These are phyloP conservation scores for Ascochyta viciae-villosae DNA, from an alignment of 2,329 filamentous ascomycete species.

Conservation along the genomic window DNA sequence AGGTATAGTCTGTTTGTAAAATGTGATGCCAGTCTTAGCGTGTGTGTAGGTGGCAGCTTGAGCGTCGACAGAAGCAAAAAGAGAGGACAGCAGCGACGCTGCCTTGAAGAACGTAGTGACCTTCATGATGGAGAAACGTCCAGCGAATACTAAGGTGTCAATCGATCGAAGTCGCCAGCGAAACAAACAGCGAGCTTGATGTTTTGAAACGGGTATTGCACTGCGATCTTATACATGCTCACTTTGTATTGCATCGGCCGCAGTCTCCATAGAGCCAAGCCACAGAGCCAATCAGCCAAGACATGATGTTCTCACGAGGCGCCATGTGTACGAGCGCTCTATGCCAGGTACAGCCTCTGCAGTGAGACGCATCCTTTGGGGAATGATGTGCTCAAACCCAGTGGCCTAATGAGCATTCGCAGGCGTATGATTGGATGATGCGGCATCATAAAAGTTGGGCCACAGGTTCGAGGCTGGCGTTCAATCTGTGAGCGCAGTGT, in stretches of 20 bases:
- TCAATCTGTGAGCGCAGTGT: constrained; percentile 42
- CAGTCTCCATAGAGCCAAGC: not conserved
- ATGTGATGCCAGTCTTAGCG: constrained; percentile 40
- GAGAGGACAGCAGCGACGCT: constrained; percentile 48
- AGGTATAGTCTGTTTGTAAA: constrained; percentile 34
- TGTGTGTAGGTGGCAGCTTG: constrained; percentile 42
- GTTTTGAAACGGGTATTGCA: constrained; percentile 29
- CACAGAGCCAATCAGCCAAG: constrained; percentile 8
- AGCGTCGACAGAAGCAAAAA: constrained; percentile 38
- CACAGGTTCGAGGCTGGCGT: constrained; percentile 32
- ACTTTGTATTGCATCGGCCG: constrained; percentile 31
- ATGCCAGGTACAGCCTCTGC: constrained; percentile 18
- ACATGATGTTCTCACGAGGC: constrained; percentile 5
- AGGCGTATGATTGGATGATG: constrained; percentile 31
- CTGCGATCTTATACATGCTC: constrained; percentile 39
- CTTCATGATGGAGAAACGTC: constrained; percentile 42
- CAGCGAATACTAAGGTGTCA: constrained; percentile 24
- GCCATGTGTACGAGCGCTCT: constrained; percentile 1
- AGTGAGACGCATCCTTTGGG: constrained; percentile 7
- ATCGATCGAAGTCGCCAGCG: constrained; percentile 20
- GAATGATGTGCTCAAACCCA: constrained; percentile 6
- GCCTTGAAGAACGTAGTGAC: constrained; percentile 42
- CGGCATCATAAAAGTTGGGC: constrained; percentile 25
- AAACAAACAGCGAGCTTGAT: constrained; percentile 30
- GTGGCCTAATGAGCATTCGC: constrained; percentile 37